A percentile compares a stretch with the other conserved stretches of the same genome.
Evolutionary conservation across 345 rosid genomes (phyloP).

Genomic region (Diplotaxis tenuifolia): DNA sequence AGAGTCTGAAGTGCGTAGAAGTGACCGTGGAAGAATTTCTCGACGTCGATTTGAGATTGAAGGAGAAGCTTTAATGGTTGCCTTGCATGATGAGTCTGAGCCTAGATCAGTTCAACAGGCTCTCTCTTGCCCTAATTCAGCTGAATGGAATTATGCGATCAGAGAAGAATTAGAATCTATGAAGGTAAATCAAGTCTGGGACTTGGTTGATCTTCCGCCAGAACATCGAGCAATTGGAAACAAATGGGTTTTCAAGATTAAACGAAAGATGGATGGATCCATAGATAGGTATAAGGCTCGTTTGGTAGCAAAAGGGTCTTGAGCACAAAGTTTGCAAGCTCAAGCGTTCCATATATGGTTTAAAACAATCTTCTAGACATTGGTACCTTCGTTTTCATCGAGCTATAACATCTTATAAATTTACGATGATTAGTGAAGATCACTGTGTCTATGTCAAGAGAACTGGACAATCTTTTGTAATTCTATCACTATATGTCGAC

Average conservation of each 20-base stretch:
- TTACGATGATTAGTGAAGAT: no score
- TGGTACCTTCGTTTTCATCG: no score
- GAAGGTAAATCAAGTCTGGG: neutral
- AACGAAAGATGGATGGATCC: neutral
- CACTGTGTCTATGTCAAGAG: no score
- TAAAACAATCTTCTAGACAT: no score
- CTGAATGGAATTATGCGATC: neutral
- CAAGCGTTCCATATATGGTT: no score
- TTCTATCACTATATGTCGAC: no score
- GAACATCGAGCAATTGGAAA: neutral
- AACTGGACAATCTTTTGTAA: no score
- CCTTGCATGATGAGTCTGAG: neutral
- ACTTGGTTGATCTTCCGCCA: neutral
- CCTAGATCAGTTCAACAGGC: neutral
- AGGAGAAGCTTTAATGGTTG: neutral
- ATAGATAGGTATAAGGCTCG: no score
- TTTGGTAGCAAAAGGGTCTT: no score
- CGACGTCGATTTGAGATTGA: neutral
- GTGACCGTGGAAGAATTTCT: neutral
- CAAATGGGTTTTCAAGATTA: no score
- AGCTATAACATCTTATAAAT: no score
- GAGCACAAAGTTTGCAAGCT: no score
- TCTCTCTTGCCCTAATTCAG: neutral
- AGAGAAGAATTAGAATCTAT: neutral
- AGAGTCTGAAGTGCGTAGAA: neutral